Conservation (phyloP, 345 rosid species). For the Psidium guajava region DNA sequence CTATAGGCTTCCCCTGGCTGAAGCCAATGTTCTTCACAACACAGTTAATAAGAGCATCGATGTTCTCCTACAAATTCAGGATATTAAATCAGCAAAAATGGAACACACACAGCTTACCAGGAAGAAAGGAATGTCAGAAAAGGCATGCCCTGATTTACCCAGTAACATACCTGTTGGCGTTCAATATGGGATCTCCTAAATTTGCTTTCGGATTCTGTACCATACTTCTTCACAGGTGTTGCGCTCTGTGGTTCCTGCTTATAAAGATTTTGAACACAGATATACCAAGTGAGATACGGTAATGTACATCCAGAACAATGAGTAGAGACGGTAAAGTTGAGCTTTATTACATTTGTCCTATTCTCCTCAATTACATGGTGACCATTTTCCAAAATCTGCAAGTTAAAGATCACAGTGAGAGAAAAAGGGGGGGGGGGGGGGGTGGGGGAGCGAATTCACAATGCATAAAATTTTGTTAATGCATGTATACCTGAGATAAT, state of each 20-base stretch:
- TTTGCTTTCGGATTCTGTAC: slow-evolving; percentile 61
- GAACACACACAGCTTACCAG: not conserved
- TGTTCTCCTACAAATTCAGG: slow-evolving; percentile 52
- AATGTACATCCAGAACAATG: not conserved
- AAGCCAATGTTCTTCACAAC: slow-evolving; percentile 66
- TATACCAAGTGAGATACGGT: not conserved
- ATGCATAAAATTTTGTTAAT: not conserved
- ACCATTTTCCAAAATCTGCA: slow-evolving; percentile 86
- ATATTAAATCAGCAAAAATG: slow-evolving; percentile 1
- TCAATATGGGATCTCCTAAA: slow-evolving; percentile 59
- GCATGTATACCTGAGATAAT: slow-evolving; percentile 28
- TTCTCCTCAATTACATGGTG: slow-evolving; percentile 44
- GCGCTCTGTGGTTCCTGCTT: slow-evolving; percentile 59
- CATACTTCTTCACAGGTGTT: slow-evolving; percentile 50
- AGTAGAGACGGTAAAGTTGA: not conserved
- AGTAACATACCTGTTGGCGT: slow-evolving; percentile 69
- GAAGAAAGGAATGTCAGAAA: slow-evolving; percentile 1
- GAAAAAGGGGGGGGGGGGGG: not conserved
- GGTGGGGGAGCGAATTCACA: not conserved
- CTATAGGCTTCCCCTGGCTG: slow-evolving; percentile 81
- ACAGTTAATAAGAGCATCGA: slow-evolving; percentile 75
- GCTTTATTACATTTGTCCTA: slow-evolving; percentile 38
- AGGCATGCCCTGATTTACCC: not conserved
- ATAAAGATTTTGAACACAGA: not conserved
- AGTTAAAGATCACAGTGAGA: slow-evolving; percentile 2